Conservation (phyloP, 768 basidiomycete genomes). For the Suillus subalutaceus region DNA sequence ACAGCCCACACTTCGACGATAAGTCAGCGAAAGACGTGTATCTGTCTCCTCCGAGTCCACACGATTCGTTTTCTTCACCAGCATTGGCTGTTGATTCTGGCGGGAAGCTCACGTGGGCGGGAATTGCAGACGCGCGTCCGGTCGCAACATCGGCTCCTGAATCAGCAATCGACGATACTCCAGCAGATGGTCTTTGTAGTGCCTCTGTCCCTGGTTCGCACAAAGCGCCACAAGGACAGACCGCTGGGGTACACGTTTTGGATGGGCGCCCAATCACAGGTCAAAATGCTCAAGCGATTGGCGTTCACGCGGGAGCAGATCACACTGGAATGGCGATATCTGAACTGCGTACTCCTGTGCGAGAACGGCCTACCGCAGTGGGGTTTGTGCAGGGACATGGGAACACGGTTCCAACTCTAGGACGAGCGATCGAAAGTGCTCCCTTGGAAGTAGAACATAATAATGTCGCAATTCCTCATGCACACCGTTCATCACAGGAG, state of each 20-base stretch:
- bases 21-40: background rate
- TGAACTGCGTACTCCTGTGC: background rate
- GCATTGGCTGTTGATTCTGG: background rate
- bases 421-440: background rate
- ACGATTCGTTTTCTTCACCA: background rate
- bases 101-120: background rate
- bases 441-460: background rate
- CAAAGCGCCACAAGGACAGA: background rate
- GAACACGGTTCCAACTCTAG: background rate
- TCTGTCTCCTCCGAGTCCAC: background rate
- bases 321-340: background rate
- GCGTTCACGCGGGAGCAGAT: background rate
- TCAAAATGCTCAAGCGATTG: background rate
- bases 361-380: background rate
- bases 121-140: background rate
- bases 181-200: constrained; percentile 1
- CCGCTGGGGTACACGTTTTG: background rate
- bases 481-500: background rate
- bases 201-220: background rate
- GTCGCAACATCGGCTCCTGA: background rate
- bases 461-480: background rate
- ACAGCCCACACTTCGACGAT: background rate
- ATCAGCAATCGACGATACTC: background rate
- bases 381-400: background rate
- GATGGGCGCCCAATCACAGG: background rate